Conservation (phyloP, 2,329 filamentous ascomycete genomes). For the Phialocephala subalpina region DNA sequence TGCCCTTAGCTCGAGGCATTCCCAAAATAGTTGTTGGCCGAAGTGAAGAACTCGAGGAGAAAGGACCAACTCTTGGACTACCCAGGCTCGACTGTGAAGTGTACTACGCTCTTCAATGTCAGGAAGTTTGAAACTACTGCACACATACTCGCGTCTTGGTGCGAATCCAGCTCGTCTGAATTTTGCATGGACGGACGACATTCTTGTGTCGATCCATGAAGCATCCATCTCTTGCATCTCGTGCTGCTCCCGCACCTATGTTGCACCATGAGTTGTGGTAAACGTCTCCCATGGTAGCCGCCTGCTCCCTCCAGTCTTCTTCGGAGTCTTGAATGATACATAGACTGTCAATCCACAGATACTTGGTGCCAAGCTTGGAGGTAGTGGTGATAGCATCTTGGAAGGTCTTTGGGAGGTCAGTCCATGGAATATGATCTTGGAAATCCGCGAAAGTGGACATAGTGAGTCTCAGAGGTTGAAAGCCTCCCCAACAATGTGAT, state of each 20-base stretch:
- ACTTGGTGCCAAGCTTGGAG: slow-evolving; percentile 1
- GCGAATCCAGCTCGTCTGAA: neutral
- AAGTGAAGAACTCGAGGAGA: slow-evolving; percentile 3
- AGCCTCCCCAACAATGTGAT: slow-evolving; percentile 21
- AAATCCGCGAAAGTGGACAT: slow-evolving; percentile 8
- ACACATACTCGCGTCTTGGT: neutral
- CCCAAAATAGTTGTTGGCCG: neutral
- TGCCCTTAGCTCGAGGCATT: neutral
- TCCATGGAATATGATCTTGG: neutral
- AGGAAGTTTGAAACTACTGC: neutral
- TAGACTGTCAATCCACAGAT: slow-evolving; percentile 22
- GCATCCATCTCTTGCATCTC: slow-evolving; percentile 9
- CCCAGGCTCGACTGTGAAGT: slow-evolving; percentile 4
- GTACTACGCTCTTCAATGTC: neutral
- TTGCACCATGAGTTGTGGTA: slow-evolving; percentile 15
- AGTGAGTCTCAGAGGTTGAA: slow-evolving; percentile 9
- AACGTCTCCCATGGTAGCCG: slow-evolving; percentile 10
- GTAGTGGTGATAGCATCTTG: slow-evolving; percentile 8
- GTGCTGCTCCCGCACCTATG: slow-evolving; percentile 9
- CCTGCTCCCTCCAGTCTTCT: slow-evolving; percentile 18
- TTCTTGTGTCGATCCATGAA: slow-evolving; percentile 1
- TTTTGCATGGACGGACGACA: neutral
- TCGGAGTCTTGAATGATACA: slow-evolving; percentile 22
- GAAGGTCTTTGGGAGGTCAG: slow-evolving; percentile 7
- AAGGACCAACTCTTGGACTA: slow-evolving; percentile 1